These are phyloP conservation scores for Sarcodon aspratus DNA, from an alignment of 768 basidiomycete genomes.

Conservation along the genomic window DNA sequence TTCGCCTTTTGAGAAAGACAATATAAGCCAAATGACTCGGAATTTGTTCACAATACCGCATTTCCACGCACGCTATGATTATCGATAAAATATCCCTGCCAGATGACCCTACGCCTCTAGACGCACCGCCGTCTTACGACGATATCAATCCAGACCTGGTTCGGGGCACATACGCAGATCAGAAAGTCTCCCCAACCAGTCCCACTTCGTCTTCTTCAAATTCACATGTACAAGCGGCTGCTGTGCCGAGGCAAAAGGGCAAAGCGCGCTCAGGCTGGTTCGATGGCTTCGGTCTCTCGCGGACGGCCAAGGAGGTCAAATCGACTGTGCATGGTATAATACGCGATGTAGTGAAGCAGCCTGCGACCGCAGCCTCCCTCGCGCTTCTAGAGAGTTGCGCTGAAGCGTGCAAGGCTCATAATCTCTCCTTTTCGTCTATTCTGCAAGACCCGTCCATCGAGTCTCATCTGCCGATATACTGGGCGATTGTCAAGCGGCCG, in stretches of 20 bases:
- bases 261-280: slow-evolving; percentile 8
- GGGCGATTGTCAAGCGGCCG: slow-evolving; percentile 57
- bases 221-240: not conserved
- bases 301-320: slow-evolving; percentile 34
- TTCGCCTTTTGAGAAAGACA: no score
- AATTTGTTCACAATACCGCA: no score
- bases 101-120: not conserved
- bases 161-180: not conserved
- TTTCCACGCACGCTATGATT: not conserved
- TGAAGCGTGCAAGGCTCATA: slow-evolving; percentile 41
- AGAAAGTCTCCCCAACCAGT: not conserved
- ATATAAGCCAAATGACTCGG: no score
- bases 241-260: not conserved
- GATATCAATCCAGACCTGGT: not conserved
- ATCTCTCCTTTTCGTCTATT: slow-evolving; percentile 37
- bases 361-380: slow-evolving; percentile 8
- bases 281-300: slow-evolving; percentile 10
- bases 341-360: slow-evolving; percentile 31
- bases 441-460: slow-evolving; percentile 58
- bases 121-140: not conserved
- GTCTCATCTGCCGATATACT: slow-evolving; percentile 56
- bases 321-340: slow-evolving; percentile 41
- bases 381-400: slow-evolving; percentile 52
- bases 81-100: not conserved
- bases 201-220: not conserved